These are phyloP conservation scores for Leccinum angustisporum DNA, from an alignment of 1,284 basidiomycete species.

Conservation along the genomic window DNA sequence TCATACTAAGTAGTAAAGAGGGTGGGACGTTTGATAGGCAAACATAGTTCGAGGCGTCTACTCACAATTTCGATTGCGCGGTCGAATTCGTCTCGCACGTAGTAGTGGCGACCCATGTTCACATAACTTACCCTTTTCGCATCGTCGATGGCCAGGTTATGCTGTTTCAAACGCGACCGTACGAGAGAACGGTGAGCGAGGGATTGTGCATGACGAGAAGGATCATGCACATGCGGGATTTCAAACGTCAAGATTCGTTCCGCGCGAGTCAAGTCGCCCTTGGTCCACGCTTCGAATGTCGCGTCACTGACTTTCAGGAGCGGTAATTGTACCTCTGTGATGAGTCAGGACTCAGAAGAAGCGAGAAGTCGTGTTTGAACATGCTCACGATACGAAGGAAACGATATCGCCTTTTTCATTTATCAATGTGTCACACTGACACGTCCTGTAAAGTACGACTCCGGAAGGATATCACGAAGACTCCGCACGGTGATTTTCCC, in stretches of 20 bases:
- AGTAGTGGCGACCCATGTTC: constrained; percentile 95
- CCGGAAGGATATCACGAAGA: background rate
- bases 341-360: no score
- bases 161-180: background rate
- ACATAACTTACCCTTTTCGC: constrained; percentile 47
- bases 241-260: background rate
- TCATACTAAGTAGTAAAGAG: constrained; percentile 65
- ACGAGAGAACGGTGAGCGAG: background rate
- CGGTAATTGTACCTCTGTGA: background rate
- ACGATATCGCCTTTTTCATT: background rate
- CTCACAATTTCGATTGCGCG: constrained; percentile 79
- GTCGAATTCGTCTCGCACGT: constrained; percentile 88
- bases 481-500: background rate
- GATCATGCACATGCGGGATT: no score
- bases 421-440: background rate
- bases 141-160: background rate
- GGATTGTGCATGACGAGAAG: background rate
- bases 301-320: background rate
- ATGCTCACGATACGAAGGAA: background rate
- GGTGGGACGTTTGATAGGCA: constrained; percentile 1
- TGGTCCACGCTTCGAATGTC: background rate
- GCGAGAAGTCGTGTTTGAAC: background rate
- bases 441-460: background rate
- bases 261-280: background rate
- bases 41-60: constrained; percentile 63